A percentile compares a stretch with the other conserved stretches of the same genome.
Evolutionary conservation across 2,329 filamentous ascomycete genomes (phyloP).

Genomic region (Tricladium varicosporioides): DNA sequence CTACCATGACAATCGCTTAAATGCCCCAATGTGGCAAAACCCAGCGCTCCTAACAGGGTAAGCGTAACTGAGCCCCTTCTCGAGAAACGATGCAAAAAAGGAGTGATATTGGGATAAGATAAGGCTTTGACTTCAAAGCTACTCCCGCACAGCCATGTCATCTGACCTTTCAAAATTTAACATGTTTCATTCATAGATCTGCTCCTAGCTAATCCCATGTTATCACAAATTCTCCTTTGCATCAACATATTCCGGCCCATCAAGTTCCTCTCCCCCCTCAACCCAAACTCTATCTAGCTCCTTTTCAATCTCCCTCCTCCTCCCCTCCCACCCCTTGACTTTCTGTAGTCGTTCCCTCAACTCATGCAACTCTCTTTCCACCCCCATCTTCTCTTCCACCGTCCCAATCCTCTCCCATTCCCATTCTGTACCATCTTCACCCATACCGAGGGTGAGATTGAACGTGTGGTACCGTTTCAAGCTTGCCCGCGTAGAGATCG

Average conservation of each 20-base stretch:
- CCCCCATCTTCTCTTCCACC: constrained; percentile 85
- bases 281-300: constrained; percentile 59
- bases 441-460: constrained; percentile 81
- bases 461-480: constrained; percentile 95
- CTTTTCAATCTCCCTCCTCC: constrained; percentile 75
- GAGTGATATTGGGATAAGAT: too few relatives aligned
- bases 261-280: constrained; percentile 29
- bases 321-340: constrained; percentile 79
- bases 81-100: too few relatives aligned
- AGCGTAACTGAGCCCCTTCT: too few relatives aligned
- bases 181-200: too few relatives aligned
- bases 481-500: constrained; percentile 89
- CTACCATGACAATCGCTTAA: too few relatives aligned
- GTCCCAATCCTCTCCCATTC: constrained; percentile 93
- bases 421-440: constrained; percentile 82
- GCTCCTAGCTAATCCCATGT: too few relatives aligned
- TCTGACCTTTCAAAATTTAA: too few relatives aligned
- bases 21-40: too few relatives aligned
- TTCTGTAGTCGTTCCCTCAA: constrained; percentile 75
- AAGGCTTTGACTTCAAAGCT: too few relatives aligned
- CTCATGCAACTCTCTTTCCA: constrained; percentile 87
- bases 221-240: neutral
- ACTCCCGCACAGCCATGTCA: too few relatives aligned
- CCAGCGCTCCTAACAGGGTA: too few relatives aligned
- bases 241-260: constrained; percentile 16